Evolutionary conservation across 768 basidiomycete species (phyloP), one percentile per base, ranked within the genome.

Genomic region (Lactarius hengduanensis): DNA sequence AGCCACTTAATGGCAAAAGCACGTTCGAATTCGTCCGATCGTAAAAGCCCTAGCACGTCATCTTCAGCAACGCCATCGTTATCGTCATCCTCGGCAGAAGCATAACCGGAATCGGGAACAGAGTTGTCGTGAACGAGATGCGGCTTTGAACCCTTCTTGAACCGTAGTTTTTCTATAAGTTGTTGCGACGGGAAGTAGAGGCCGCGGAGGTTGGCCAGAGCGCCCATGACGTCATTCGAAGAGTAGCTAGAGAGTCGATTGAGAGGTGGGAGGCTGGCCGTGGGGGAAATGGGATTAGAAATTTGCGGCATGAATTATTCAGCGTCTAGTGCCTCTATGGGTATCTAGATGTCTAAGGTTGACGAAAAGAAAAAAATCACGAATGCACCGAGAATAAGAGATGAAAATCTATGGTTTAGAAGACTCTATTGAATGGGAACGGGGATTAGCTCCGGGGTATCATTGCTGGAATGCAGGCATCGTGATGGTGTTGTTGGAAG

Each of bases 101-200:
- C 91, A 69, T 92, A 92, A 41, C 91, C 91, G 13, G 90, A 91
- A 75, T 92, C 90, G 1, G 86, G 86, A 3, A 84, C 80, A 20
- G 77, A 77, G 10, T 73, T 75, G 59, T 82, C 80, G 63, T 80
- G 80, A 30, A 79, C 74, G 61, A 73, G 67, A 38, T 70, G 71
- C 32, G 74, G 53, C 22, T 38, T 40, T 55, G 22, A 18, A 3
- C 36, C 30, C 10, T 38, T 60, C 41, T 18, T 59, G 38, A 59
- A 16, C 16, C 73, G 59, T 73, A 77, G 43, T 76, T 67, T 32
- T 70, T 62, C 59, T 11, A 74, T 67, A 41, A 75, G 63, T 47
- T 75, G 63, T 45, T 75, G 68, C 10, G 74, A 73, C 15, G 81
- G 80, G 74, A 82, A 84, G 74, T 90, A 91, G 7, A 91, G 74